Evolutionary conservation across 345 rosid genomes (phyloP).

Genomic region (Crucihimalaya himalaica): DNA sequence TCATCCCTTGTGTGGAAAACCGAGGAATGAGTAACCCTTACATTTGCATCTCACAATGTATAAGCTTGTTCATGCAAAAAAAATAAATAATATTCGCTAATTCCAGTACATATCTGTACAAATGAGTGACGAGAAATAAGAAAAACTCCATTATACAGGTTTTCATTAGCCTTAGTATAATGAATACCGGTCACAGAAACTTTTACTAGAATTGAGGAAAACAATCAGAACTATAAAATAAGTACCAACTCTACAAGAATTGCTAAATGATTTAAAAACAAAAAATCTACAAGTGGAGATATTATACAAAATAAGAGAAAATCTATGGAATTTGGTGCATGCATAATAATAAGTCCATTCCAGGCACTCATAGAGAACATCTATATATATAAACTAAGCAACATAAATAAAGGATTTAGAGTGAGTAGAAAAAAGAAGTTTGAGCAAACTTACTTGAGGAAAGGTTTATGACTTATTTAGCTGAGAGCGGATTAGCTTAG

Average conservation of each 20-base stretch:
- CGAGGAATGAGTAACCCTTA: constrained; percentile 33
- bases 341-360: not conserved
- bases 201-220: constrained; percentile 13
- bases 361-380: not conserved
- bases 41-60: constrained; percentile 17
- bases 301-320: constrained; percentile 2
- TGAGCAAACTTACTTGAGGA: constrained; percentile 28
- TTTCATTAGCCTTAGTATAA: constrained; percentile 1
- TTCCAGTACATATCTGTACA: not conserved
- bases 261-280: not conserved
- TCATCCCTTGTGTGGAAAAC: constrained; percentile 33
- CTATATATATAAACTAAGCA: not conserved
- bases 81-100: constrained; percentile 21
- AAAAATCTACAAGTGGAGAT: constrained; percentile 7
- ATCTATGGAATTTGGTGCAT: not conserved
- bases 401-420: not conserved
- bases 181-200: not conserved
- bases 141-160: constrained; percentile 11
- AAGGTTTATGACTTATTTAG: constrained; percentile 29
- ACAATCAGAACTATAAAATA: constrained; percentile 2
- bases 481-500: constrained; percentile 59
- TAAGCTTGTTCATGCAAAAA: constrained; percentile 26
- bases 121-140: constrained; percentile 6
- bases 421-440: not conserved
- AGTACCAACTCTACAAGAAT: constrained; percentile 1